Evolutionary conservation across 1,139 yeast species (phyloP), one percentile per base, ranked within the genome.

Genomic region (Nakaseomyces delphensis): DNA sequence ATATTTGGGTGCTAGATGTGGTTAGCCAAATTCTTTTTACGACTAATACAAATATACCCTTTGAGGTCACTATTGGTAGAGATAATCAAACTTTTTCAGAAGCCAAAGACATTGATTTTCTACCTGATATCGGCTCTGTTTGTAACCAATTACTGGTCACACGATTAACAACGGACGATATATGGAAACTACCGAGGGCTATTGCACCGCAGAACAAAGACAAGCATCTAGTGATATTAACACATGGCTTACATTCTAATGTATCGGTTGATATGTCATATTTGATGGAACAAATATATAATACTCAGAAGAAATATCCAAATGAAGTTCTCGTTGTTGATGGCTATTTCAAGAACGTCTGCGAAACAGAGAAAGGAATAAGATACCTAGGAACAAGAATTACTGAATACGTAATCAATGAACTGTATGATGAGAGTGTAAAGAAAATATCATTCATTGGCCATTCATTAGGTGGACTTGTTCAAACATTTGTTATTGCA

Each of bases 171-270:
- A 82, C 93, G 0, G 53, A 71, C 23, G 94, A 83, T 55, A 60
- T 87, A 29, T 87, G 96, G 96, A 78, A 72, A 51, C 50, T 65
- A 33, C 79, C 80, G 0, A 57, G 69, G 0, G 83, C 84, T 2
- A 30, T 36, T 10, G 44, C 42, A 3, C 45, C 18, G 10, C 25
- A 9, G 38, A 36, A 28, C 44, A 45, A 23, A 46, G 51, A 27
- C 45, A 46, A 37, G 27, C 65, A 61, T 44, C 41, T 60, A 30
- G 56, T 61, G 3, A 37, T 61, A 20, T 49, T 91, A 25, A 84
- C 96, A 0, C 98, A 91, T 62, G 99, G 99, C 0, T 66, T 91
- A 32, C 96, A 87, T 59, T 85, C 96, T 0, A 91, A 91, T 57
- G 77, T 82, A 0, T 77, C 93, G 1, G 83, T 95, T 0, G 99